A percentile compares a stretch with the other conserved stretches of the same genome.
Conservation (phyloP, 306 rosid genomes). For the Begonia loranthoides region DNA sequence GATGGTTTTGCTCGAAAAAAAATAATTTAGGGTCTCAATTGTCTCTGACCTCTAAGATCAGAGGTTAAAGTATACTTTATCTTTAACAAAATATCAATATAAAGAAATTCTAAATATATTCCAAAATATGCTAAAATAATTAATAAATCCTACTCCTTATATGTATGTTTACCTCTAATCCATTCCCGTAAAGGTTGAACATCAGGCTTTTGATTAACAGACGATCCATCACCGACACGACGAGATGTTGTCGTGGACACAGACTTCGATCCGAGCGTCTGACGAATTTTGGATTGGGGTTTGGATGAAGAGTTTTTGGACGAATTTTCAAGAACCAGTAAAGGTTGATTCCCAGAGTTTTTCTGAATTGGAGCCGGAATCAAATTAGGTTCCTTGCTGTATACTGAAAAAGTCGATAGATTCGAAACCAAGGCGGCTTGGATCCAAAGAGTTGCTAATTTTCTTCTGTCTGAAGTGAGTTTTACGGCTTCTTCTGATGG, state of each 20-base stretch:
- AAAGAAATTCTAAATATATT: too few species aligned
- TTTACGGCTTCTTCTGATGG: conserved; percentile 48
- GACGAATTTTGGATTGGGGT: conserved; percentile 41
- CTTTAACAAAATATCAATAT: too few species aligned
- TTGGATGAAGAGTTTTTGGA: conserved; percentile 37
- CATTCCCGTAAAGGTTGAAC: conserved; percentile 51
- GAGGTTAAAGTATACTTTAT: too few species aligned
- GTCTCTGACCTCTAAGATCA: too few species aligned
- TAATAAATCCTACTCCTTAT: too few species aligned
- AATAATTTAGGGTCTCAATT: too few species aligned
- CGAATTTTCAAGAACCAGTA: conserved; percentile 56
- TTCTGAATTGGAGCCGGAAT: conserved; percentile 36
- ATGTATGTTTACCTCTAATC: conserved; percentile 30
- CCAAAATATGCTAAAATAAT: too few species aligned
- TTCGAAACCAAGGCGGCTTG: conserved; percentile 77
- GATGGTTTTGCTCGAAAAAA: too few species aligned
- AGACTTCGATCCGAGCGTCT: conserved; percentile 24
- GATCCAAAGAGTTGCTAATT: conserved; percentile 69
- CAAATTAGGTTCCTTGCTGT: conserved; percentile 32
- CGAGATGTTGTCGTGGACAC: conserved; percentile 36
- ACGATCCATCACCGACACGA: conserved; percentile 29
- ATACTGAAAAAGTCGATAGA: conserved; percentile 61
- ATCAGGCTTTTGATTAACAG: conserved; percentile 38
- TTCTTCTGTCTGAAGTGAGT: conserved; percentile 43
- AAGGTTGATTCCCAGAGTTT: conserved; percentile 34